Base-by-base conservation (phyloP, 2,329 filamentous ascomycete genomes). In the Bipolaris oryzae region DNA sequence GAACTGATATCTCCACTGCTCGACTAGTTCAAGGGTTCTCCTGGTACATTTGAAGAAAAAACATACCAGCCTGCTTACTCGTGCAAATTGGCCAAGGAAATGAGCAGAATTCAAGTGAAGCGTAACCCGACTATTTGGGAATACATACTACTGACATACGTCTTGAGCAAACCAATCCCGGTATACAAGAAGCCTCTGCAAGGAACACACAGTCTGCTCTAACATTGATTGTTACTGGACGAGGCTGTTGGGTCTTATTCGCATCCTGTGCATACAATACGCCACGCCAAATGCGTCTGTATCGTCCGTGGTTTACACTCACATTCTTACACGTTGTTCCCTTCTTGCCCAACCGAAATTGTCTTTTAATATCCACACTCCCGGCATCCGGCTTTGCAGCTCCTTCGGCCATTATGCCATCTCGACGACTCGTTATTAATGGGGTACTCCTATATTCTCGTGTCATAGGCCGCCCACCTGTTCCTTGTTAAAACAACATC, bases 11-110 rank as follows among this genome's bases (percentile, higher is more conserved):
- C 31, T 37, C 18, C 50, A 48, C 53, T 43, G 37, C 38, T 57
- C 25, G 23, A 16, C 21, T 43, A 20, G 16, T 31, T 31, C 44
- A 41, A 51, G 54, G 49, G 28, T 23, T 43, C 48, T 16, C 44
- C 54, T 57, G 49, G 20, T 20, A 48, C 6, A n/a, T 35, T 41
- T 18, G n/a, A n/a, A 43, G 23, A 13, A 45, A 7, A 28, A 10
- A 28, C 5, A 28, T 28, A 28, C n/a, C 25, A 25, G 16, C 33
- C 35, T 37, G 41, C 53, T 60, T 57, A 60, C 54, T 54, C 54
- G 54, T 60, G 54, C 35, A 57, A 44, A 47, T 57, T 57, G 44
- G 50, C 37, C 46, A 49, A 54, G 33, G 41, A 57, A 54, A 54
- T 57, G 42, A 60, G 37, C 31, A 25, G 31, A 47, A 42, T 15